Conservation (phyloP, 495 filamentous ascomycete genomes). For the Penicillium silybi region DNA sequence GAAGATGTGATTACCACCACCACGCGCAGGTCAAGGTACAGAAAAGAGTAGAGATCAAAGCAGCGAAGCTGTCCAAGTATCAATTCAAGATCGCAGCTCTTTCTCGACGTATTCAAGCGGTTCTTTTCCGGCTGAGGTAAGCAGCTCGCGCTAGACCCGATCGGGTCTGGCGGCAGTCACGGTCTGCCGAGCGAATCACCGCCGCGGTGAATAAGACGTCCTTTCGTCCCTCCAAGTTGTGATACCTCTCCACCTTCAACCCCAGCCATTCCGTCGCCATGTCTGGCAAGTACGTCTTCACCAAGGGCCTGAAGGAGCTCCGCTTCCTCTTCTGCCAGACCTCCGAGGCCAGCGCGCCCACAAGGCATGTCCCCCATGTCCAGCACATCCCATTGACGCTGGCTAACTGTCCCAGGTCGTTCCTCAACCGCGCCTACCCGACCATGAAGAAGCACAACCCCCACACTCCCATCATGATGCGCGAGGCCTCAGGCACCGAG, state of each 20-base stretch:
- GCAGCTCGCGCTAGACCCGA: slow-evolving; percentile 12
- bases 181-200: slow-evolving; percentile 25
- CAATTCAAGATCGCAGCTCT: background rate
- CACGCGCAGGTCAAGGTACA: background rate
- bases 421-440: slow-evolving; percentile 88
- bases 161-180: slow-evolving; percentile 15
- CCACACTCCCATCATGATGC: slow-evolving; percentile 86
- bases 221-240: slow-evolving; percentile 9
- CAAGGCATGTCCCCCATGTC: slow-evolving; percentile 54
- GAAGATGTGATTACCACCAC: slow-evolving; percentile 6
- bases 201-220: slow-evolving; percentile 22
- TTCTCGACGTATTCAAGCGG: slow-evolving; percentile 9
- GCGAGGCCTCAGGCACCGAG: slow-evolving; percentile 77
- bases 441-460: slow-evolving; percentile 99
- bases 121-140: slow-evolving; percentile 35
- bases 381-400: background rate
- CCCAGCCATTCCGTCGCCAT: slow-evolving; percentile 46
- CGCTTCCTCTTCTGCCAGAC: slow-evolving; percentile 96
- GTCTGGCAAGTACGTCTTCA: slow-evolving; percentile 91
- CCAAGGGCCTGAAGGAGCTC: slow-evolving; percentile 84
- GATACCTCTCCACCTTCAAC: background rate
- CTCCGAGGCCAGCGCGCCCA: slow-evolving; percentile 78
- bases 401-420: slow-evolving; percentile 56
- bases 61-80: background rate
- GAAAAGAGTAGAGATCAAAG: background rate